Conservation (phyloP, 306 rosid genomes). For the Betula pendula region DNA sequence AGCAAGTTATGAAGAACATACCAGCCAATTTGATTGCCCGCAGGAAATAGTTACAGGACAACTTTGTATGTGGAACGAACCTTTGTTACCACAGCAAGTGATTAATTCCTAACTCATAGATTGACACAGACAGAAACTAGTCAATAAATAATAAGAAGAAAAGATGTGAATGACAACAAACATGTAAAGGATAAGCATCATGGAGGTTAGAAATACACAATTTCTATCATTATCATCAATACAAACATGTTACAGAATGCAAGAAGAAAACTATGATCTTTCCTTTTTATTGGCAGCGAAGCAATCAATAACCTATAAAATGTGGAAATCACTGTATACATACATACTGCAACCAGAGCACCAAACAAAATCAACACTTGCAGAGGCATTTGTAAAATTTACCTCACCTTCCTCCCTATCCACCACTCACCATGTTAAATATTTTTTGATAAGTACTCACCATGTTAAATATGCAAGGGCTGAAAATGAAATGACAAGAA, state of each 20-base stretch:
- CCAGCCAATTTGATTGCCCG: conserved; percentile 1
- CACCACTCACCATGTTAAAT: not conserved
- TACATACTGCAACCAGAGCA: not conserved
- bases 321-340: not conserved
- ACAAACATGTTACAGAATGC: not conserved
- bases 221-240: not conserved
- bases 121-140: not conserved
- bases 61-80: not conserved
- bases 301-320: not conserved
- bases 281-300: not conserved
- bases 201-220: not conserved
- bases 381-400: not conserved
- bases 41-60: not conserved
- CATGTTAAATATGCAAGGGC: not conserved
- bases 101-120: conserved; percentile 13
- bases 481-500: not conserved
- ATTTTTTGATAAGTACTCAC: too few relatives aligned
- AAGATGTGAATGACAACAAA: not conserved
- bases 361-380: not conserved
- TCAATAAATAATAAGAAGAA: not conserved
- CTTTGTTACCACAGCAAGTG: not conserved
- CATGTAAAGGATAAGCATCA: not conserved
- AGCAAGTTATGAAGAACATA: conserved; percentile 11
- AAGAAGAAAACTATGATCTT: not conserved
- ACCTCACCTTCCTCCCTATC: not conserved